Base-by-base conservation (phyloP, 2,329 filamentous ascomycete genomes). In the Phialocephala subalpina region DNA sequence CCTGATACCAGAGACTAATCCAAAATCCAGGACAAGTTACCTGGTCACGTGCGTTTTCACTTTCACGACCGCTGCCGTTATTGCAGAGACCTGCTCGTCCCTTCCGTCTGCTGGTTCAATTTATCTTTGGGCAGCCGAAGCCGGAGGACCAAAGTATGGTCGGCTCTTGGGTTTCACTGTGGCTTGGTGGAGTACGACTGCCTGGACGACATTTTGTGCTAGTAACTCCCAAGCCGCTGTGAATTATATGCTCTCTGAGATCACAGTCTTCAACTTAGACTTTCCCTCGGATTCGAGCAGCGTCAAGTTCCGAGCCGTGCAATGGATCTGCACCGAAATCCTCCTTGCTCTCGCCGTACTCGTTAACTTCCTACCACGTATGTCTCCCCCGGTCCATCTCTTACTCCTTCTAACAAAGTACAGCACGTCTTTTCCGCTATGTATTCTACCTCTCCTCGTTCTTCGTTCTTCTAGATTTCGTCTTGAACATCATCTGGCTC, bases 161-260 rank as follows among this genome's bases (percentile, higher is more conserved):
- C 74, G 80, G 36, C 57, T 72, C 1, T 49, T 69, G 35, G 67
- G 68, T 14, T 70, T 72, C 73, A 76, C 87, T n/a, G 86, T 87
- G n/a, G 86, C 86, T 0, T 88, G 86, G 86, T 88, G 86, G 86
- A 86, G 83, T 70, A 87, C 85, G 0, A 88, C 86, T 0, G 86
- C 86, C 0, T 88, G 86, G 86, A 88, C 86, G 1, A 88, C 83
- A 0, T 85, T 85, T 63, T 85, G 83, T 73, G 83, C 83, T 2
- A 85, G 83, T 79, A 85, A 85, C 69, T 84, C 82, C 0, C 83
- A 85, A 65, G 78, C 80, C 29, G 83, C 82, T 16, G 80, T 80
- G 18, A 85, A 85, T 66, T 85, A 84, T 58, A 82, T 85, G 80
- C 80, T 85, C 56, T 80, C 83, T 83, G 86, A 88, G 79, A 82